These are phyloP conservation scores for Lepiota venenata DNA, from an alignment of 768 basidiomycete genomes.

Conservation along the genomic window DNA sequence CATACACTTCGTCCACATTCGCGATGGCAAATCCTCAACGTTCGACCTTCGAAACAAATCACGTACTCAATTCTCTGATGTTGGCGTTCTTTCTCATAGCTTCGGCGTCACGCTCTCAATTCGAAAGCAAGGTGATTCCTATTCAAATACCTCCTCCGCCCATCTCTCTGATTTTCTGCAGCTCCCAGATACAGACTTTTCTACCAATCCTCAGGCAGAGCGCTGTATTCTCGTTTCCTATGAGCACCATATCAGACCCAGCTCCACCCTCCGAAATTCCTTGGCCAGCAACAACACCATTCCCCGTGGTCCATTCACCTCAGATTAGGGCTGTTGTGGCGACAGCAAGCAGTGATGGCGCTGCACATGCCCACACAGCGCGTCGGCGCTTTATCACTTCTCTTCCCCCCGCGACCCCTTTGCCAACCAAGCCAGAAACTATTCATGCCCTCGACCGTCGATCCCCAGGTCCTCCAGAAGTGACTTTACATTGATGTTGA, in stretches of 20 bases:
- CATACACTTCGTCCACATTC: slow-evolving; percentile 80
- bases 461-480: no score
- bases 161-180: no score
- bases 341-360: slow-evolving; percentile 94
- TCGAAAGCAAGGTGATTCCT: slow-evolving; percentile 52
- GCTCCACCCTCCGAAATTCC: slow-evolving; percentile 54
- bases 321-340: slow-evolving; percentile 85
- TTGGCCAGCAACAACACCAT: slow-evolving; percentile 51
- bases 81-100: slow-evolving; percentile 73
- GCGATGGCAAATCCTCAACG: slow-evolving; percentile 55
- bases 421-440: slow-evolving; percentile 17
- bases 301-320: slow-evolving; percentile 59
- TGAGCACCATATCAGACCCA: slow-evolving; percentile 74
- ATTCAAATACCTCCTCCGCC: not conserved
- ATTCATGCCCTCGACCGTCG: slow-evolving; percentile 16
- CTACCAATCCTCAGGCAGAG: slow-evolving; percentile 92
- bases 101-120: slow-evolving; percentile 78
- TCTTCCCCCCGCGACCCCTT: no score
- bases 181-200: slow-evolving; percentile 94
- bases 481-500: no score
- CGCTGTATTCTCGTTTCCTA: slow-evolving; percentile 91
- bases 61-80: slow-evolving; percentile 64
- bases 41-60: slow-evolving; percentile 58
- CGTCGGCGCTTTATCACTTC: slow-evolving; percentile 80
- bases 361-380: slow-evolving; percentile 80